Evolutionary conservation across 805 yeast genomes (phyloP).

Genomic region (Candida awuae): DNA sequence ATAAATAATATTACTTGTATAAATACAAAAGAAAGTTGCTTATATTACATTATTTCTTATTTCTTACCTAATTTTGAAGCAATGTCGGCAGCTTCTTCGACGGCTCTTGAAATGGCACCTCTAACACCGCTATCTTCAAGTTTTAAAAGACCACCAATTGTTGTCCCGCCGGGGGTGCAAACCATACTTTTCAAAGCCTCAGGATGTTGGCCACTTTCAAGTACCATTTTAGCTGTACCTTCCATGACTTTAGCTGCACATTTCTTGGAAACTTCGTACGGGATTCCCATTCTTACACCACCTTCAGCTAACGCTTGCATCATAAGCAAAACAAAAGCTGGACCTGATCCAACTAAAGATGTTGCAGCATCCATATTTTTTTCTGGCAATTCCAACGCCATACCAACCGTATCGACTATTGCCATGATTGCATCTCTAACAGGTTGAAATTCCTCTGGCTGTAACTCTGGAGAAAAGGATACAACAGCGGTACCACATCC

Average conservation of each 20-base stretch:
- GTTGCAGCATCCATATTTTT: slow-evolving; percentile 96
- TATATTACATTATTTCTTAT: slow-evolving; percentile 13
- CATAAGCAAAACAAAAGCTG: slow-evolving; percentile 85
- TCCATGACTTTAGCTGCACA: slow-evolving; percentile 91
- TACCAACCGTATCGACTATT: slow-evolving; percentile 58
- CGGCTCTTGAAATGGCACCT: slow-evolving; percentile 78
- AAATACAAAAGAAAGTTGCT: not conserved
- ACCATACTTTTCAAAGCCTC: slow-evolving; percentile 79
- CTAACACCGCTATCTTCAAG: slow-evolving; percentile 91
- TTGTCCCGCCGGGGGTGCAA: slow-evolving; percentile 97
- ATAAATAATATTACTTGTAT: not conserved
- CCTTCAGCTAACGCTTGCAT: slow-evolving; percentile 91
- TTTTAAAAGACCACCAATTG: slow-evolving; percentile 87
- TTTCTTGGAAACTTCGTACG: slow-evolving; percentile 69
- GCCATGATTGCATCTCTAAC: slow-evolving; percentile 42
- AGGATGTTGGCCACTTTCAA: slow-evolving; percentile 77
- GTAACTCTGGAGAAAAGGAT: slow-evolving; percentile 45
- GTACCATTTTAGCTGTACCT: slow-evolving; percentile 89
- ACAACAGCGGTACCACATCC: slow-evolving; percentile 93
- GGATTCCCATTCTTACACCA: slow-evolving; percentile 90
- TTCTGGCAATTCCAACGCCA: slow-evolving; percentile 66
- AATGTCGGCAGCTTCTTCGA: slow-evolving; percentile 85
- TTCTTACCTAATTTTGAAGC: slow-evolving; percentile 54
- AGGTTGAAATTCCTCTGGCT: slow-evolving; percentile 31
- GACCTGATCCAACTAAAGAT: slow-evolving; percentile 91